These are phyloP conservation scores for Epichloe sp. DNA, from an alignment of 2,329 filamentous ascomycete genomes.

Conservation along the genomic window DNA sequence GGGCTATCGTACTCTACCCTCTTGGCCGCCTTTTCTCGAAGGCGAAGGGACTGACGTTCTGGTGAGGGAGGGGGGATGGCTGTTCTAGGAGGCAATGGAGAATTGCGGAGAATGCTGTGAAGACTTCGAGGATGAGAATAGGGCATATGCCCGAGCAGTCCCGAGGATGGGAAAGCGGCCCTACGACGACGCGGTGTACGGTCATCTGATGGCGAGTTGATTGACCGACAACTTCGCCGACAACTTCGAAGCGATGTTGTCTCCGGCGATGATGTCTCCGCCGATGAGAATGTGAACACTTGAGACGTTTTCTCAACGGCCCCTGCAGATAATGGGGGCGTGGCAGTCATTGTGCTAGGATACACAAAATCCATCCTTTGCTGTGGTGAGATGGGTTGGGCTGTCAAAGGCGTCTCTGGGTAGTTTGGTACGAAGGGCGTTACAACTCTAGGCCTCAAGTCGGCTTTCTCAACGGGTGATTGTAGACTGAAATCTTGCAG, in stretches of 20 bases:
- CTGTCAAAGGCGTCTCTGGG: conserved; percentile 42
- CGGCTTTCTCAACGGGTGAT: conserved; percentile 18
- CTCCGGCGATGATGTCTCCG: conserved; percentile 15
- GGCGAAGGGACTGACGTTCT: conserved; percentile 37
- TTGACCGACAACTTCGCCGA: not conserved
- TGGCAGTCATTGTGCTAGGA: conserved; percentile 46
- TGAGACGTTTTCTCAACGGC: conserved; percentile 28
- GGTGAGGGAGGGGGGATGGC: conserved; percentile 37
- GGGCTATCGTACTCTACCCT: conserved; percentile 48
- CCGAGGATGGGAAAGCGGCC: not conserved
- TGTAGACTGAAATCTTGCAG: conserved; percentile 18
- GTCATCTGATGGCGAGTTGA: conserved; percentile 8
- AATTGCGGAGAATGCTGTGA: conserved; percentile 54
- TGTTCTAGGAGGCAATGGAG: conserved; percentile 42
- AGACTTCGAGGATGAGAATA: conserved; percentile 46
- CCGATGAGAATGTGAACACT: conserved; percentile 33
- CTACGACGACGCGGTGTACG: conserved; percentile 7
- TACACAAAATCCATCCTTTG: conserved; percentile 32
- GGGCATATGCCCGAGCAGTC: conserved; percentile 18
- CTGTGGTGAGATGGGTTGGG: conserved; percentile 35
- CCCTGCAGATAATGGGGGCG: conserved; percentile 43
- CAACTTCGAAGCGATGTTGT: no score
- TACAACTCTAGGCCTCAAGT: conserved; percentile 21
- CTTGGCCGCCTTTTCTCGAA: conserved; percentile 40
- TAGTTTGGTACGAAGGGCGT: conserved; percentile 33